These are phyloP conservation scores for Apiospora phragmitis DNA, from an alignment of 2,329 filamentous ascomycete genomes.

Conservation along the genomic window DNA sequence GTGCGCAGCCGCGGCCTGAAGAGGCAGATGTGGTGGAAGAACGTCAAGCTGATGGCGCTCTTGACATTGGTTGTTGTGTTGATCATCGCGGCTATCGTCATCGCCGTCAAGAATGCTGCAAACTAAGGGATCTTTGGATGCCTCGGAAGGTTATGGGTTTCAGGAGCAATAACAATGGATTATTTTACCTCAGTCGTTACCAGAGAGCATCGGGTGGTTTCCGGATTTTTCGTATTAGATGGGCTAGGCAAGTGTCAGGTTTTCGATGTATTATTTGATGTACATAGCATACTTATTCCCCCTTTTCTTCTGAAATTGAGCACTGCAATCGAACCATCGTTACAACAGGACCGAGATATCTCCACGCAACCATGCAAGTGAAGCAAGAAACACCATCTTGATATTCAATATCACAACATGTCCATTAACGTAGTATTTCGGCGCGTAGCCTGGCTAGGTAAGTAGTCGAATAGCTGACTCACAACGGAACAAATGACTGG, in stretches of 20 bases:
- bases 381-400: background rate
- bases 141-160: background rate
- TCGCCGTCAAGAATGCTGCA: conserved; percentile 48
- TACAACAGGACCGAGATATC: background rate
- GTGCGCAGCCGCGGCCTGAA: conserved; percentile 83
- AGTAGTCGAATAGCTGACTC: too few relatives aligned
- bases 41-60: conserved; percentile 89
- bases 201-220: background rate
- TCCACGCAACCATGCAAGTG: background rate
- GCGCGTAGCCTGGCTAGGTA: too few relatives aligned
- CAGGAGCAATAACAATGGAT: background rate
- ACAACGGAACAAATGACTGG: background rate
- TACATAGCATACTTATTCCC: background rate
- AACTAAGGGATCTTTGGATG: background rate
- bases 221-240: background rate
- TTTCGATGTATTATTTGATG: conserved; percentile 2
- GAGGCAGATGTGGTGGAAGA: conserved; percentile 99
- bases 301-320: background rate
- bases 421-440: too few relatives aligned
- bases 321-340: background rate
- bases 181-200: background rate
- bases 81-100: conserved; percentile 56
- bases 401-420: too few relatives aligned
- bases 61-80: conserved; percentile 66
- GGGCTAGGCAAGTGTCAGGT: conserved; percentile 1